Percentiles rank a stretch among this genome's conserved stretches.
phyloP scores from a whole-genome alignment of 1,139 yeast genomes.

The Yamadazyma atlantica region DNA sequence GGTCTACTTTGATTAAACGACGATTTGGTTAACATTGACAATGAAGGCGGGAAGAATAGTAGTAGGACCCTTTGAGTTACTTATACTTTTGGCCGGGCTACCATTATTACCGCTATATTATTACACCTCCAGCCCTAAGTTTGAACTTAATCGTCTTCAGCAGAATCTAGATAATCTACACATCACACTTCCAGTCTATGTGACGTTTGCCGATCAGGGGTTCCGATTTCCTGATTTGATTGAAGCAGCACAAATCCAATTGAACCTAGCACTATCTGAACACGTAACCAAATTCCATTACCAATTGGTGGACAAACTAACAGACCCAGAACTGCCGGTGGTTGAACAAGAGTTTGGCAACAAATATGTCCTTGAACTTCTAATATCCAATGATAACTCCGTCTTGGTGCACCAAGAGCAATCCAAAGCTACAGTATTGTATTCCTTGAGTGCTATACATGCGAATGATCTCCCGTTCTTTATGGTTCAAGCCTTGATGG shows the following conservation, averaged over 20 bases:
- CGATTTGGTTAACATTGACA: background rate
- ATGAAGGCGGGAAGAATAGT: background rate
- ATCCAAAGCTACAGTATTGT: slow-evolving; percentile 39
- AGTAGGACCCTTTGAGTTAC: background rate
- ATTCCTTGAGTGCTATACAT: slow-evolving; percentile 29
- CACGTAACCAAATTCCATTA: slow-evolving; percentile 9
- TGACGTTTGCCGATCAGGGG: slow-evolving; percentile 37
- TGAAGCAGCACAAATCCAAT: slow-evolving; percentile 42
- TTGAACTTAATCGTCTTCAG: background rate
- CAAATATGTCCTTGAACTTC: slow-evolving; percentile 28
- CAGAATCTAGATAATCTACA: background rate
- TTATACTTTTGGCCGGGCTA: background rate
- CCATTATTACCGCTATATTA: background rate
- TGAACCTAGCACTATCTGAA: slow-evolving; percentile 23
- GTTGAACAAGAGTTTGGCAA: slow-evolving; percentile 2
- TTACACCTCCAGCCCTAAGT: too few species aligned
- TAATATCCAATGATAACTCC: slow-evolving; percentile 29
- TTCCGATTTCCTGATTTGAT: slow-evolving; percentile 49
- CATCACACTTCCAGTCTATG: slow-evolving; percentile 26
- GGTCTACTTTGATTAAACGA: too few species aligned
- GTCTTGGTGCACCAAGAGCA: slow-evolving; percentile 38
- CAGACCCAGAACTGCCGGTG: background rate
- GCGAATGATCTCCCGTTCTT: slow-evolving; percentile 44
- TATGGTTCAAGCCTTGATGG: slow-evolving; percentile 34
- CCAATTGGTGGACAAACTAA: slow-evolving; percentile 20